These are phyloP conservation scores for Scedosporium apiospermum DNA, from an alignment of 2,329 filamentous ascomycete genomes.

Conservation along the genomic window DNA sequence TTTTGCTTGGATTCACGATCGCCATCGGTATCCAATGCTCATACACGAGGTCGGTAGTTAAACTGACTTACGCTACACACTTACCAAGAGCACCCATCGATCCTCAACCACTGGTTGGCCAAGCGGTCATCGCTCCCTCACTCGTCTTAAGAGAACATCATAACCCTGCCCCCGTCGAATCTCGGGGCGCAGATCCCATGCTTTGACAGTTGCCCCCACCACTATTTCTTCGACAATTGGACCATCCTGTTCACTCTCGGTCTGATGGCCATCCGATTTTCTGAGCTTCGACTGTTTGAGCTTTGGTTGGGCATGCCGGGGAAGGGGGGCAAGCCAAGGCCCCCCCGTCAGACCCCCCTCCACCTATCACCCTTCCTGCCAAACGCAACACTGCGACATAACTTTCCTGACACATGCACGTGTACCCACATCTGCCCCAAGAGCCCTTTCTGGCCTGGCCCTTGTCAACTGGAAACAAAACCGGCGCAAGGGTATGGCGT, in stretches of 20 bases:
- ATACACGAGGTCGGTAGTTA: neutral
- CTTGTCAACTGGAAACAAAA: neutral
- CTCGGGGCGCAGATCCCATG: neutral
- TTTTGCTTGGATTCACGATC: neutral
- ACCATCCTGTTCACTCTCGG: slow-evolving; percentile 6
- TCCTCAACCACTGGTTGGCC: neutral
- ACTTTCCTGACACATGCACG: neutral
- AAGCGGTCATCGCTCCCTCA: neutral
- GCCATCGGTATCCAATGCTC: neutral
- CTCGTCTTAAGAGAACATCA: neutral
- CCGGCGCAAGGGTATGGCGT: neutral
- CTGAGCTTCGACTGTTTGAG: slow-evolving; percentile 1
- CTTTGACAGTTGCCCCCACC: neutral
- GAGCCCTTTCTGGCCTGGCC: neutral
- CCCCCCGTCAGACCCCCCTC: no score
- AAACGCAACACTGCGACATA: neutral
- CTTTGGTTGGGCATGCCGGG: neutral
- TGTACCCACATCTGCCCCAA: neutral
- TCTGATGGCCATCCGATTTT: slow-evolving; percentile 5
- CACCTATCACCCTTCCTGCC: no score
- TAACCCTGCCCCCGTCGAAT: neutral
- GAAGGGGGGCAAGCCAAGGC: no score
- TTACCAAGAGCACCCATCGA: neutral
- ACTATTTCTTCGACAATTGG: neutral
- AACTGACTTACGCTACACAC: neutral